phyloP scores from a whole-genome alignment of 1,139 yeast species.

The Meyerozyma carpophila region DNA sequence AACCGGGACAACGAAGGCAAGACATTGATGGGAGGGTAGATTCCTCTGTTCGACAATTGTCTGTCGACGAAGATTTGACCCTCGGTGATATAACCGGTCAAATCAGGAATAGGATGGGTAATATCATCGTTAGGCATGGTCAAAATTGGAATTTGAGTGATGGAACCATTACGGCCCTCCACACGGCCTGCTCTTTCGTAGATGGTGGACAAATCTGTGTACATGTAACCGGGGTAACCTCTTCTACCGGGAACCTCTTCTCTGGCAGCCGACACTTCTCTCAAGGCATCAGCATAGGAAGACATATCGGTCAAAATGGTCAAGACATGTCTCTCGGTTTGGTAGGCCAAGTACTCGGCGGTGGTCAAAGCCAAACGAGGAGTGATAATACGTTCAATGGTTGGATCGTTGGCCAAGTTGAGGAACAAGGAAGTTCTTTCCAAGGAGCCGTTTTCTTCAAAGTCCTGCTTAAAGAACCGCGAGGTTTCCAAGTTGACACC shows the following conservation, averaged over 20 bases:
- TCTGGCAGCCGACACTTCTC: conserved; percentile 99
- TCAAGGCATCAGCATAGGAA: conserved; percentile 97
- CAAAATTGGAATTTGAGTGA: conserved; percentile 96
- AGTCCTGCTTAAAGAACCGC: conserved; percentile 95
- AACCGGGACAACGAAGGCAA: conserved; percentile 95
- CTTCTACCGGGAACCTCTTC: conserved; percentile 99
- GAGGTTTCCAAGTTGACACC: conserved; percentile 92
- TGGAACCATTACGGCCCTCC: conserved; percentile 98
- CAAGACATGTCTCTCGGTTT: conserved; percentile 97
- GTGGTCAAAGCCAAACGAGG: conserved; percentile 99
- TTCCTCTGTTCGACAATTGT: conserved; percentile 91
- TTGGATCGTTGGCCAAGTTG: conserved; percentile 98
- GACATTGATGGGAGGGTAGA: conserved; percentile 97
- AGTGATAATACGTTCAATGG: conserved; percentile 97
- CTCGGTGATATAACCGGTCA: conserved; percentile 98
- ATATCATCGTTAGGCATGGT: conserved; percentile 99
- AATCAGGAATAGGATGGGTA: conserved; percentile 99
- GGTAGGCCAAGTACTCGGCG: conserved; percentile 97
- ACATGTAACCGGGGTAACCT: conserved; percentile 99
- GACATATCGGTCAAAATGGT: conserved; percentile 99
- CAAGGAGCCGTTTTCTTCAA: conserved; percentile 96
- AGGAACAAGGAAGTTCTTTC: conserved; percentile 96
- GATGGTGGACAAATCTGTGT: conserved; percentile 96
- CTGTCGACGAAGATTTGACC: conserved; percentile 98
- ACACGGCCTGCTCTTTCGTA: conserved; percentile 99